Percentiles rank a stretch among this genome's conserved stretches.
phyloP scores from a whole-genome alignment of 2,329 filamentous ascomycete genomes.

The Epicoccum sorghinum region DNA sequence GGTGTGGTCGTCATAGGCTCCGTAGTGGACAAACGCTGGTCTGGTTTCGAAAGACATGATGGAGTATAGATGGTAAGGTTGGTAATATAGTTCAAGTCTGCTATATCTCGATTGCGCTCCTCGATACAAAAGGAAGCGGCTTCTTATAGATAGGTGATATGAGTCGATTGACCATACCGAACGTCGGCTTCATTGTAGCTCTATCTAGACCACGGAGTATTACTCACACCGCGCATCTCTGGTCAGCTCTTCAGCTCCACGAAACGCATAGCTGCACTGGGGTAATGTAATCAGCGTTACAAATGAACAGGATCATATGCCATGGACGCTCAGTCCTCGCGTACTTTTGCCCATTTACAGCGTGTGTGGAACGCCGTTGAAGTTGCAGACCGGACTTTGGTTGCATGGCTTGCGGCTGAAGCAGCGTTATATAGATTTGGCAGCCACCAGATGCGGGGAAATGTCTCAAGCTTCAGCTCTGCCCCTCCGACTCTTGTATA shows the following conservation, averaged over 20 bases:
- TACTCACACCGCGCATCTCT: too few relatives aligned
- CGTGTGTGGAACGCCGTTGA: not conserved
- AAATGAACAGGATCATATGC: not conserved
- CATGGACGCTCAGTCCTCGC: not conserved
- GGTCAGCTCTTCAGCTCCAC: too few relatives aligned
- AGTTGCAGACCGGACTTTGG: not conserved
- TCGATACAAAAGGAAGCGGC: not conserved
- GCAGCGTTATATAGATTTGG: not conserved
- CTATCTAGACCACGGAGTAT: too few relatives aligned
- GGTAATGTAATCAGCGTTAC: not conserved
- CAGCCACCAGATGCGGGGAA: conserved; percentile 7
- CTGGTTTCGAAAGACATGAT: conserved; percentile 19
- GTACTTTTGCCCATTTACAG: not conserved
- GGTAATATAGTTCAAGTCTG: not conserved
- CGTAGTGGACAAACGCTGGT: conserved; percentile 19
- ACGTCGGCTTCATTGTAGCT: too few relatives aligned
- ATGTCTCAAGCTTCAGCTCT: not conserved
- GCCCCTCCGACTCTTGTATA: not conserved
- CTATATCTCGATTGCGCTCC: not conserved
- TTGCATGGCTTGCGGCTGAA: conserved; percentile 13
- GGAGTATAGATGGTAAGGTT: not conserved
- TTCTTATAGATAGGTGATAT: not conserved
- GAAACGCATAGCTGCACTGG: not conserved
- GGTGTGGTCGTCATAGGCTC: conserved; percentile 16
- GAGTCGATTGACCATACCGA: too few relatives aligned